Base-by-base conservation (phyloP, 139 green algal species). In the Medakamo hakoo region DNA sequence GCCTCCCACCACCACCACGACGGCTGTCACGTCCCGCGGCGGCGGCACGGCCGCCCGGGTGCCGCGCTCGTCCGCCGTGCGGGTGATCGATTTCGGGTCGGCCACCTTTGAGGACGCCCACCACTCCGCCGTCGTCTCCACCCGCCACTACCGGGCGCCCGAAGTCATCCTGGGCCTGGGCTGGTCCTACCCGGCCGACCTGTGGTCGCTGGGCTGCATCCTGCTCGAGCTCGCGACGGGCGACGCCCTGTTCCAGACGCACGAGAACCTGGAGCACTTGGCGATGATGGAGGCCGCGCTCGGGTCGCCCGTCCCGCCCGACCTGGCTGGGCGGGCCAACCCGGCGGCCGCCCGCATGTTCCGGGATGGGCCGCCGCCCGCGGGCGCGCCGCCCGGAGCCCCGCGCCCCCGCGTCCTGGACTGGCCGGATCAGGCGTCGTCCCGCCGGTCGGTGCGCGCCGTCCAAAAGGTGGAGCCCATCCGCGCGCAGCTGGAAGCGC, bases 221-320 rank as follows among this genome's bases (percentile, higher is more conserved):
- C 69, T 99, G 27, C 72, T 96, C 18, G 93, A 99, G 78, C 83
- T 99, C 26, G 68, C 92, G 2, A 93, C 86, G 52, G 85, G 88
- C 23, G 80, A 92, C 29, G 88, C 88, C 20, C 72, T 96, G n/a
- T 96, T 95, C 66, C 78, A 95, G 73, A 99, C 93, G 32, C 92
- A 98, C 71, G 91, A 99, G 49, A 95, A 99, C 78, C 66, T 96
- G 68, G 93, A 99, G 75, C 93, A 99, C 77, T 72, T 99, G 49
- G 93, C 87, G 2, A 99, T 99, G 92, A 99, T 99, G 91, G 78
- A 97, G 76, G 56, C 65, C n/a, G 82, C 91, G 57, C 67, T 97
- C 58, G 90, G 86, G 1, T 61, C 73, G 4, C n/a, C n/a, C n/a
- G 78, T 95, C 4, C 89, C 87, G 0, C 27, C 55, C 1, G 16